These are phyloP conservation scores for Pelagomonas calceolata DNA, from an alignment of 108 stramenopile species.

Conservation along the genomic window DNA sequence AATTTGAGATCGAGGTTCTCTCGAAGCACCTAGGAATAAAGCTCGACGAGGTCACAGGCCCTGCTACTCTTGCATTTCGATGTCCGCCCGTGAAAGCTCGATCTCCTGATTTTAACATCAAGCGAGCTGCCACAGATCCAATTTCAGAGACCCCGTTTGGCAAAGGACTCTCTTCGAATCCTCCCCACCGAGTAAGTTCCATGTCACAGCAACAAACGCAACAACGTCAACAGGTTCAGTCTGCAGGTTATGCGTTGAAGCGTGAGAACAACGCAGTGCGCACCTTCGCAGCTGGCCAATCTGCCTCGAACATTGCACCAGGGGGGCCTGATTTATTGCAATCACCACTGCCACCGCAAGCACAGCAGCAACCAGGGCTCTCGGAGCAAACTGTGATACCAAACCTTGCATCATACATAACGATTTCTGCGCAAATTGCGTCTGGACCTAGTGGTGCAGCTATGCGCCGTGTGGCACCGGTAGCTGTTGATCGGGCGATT, in stretches of 20 bases:
- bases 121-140: constrained; percentile 6
- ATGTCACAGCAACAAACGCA: constrained; percentile 1
- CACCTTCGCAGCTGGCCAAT: background rate
- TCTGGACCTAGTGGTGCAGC: constrained; percentile 45
- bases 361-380: background rate
- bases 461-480: constrained; percentile 72
- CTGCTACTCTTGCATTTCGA: constrained; percentile 10
- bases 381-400: constrained; percentile 81
- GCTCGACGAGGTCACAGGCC: constrained; percentile 80
- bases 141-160: constrained; percentile 20
- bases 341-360: background rate
- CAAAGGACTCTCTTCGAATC: no score
- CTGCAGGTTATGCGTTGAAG: background rate
- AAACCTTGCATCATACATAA: constrained; percentile 86
- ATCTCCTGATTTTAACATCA: constrained; percentile 94
- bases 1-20: constrained; percentile 96
- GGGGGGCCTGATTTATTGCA: background rate
- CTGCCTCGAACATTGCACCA: no score
- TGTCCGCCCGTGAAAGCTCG: constrained; percentile 52
- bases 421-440: constrained; percentile 67
- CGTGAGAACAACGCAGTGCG: background rate
- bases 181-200: no score
- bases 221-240: background rate
- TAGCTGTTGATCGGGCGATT: constrained; percentile 92
- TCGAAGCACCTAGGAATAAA: constrained; percentile 90